Conservation (phyloP, 1,284 basidiomycete species). For the Leccinum solheimii region DNA sequence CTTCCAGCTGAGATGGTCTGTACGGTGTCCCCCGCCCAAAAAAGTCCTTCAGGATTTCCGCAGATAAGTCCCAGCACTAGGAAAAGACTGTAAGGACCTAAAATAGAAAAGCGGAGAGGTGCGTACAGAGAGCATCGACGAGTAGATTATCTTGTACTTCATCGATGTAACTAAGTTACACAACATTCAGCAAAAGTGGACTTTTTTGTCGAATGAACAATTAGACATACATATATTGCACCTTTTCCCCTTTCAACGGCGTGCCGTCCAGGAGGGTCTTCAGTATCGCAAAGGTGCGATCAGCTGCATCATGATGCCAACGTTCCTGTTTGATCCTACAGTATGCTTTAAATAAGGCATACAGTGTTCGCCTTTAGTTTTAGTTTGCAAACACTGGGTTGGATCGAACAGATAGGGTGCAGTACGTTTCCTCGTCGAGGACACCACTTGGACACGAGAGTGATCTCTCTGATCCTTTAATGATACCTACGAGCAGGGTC, state of each 20-base stretch:
- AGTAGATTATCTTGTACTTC: slow-evolving; percentile 58
- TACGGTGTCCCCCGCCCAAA: slow-evolving; percentile 80
- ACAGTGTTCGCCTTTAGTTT: too few relatives aligned
- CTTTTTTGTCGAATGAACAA: not conserved
- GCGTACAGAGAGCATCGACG: slow-evolving; percentile 60
- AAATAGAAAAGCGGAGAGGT: not conserved
- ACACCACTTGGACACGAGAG: too few relatives aligned
- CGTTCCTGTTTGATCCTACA: slow-evolving; percentile 45
- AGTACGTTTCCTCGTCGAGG: too few relatives aligned
- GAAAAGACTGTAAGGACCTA: not conserved
- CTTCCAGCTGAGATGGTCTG: slow-evolving; percentile 75
- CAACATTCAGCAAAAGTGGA: not conserved
- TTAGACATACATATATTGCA: slow-evolving; percentile 58
- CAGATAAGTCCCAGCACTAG: slow-evolving; percentile 63
- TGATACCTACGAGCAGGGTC: too few relatives aligned
- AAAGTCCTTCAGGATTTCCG: slow-evolving; percentile 63
- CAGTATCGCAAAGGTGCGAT: slow-evolving; percentile 62
- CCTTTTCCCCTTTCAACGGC: slow-evolving; percentile 41
- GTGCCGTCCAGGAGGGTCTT: slow-evolving; percentile 33
- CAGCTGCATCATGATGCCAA: slow-evolving; percentile 60
- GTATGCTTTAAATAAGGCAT: slow-evolving; percentile 40
- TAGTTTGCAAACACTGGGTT: too few relatives aligned
- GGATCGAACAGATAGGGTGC: too few relatives aligned
- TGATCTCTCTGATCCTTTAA: too few relatives aligned
- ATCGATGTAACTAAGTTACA: slow-evolving; percentile 60